Base-by-base conservation (phyloP, 2,329 filamentous ascomycete species). In the Cordyceps militaris region DNA sequence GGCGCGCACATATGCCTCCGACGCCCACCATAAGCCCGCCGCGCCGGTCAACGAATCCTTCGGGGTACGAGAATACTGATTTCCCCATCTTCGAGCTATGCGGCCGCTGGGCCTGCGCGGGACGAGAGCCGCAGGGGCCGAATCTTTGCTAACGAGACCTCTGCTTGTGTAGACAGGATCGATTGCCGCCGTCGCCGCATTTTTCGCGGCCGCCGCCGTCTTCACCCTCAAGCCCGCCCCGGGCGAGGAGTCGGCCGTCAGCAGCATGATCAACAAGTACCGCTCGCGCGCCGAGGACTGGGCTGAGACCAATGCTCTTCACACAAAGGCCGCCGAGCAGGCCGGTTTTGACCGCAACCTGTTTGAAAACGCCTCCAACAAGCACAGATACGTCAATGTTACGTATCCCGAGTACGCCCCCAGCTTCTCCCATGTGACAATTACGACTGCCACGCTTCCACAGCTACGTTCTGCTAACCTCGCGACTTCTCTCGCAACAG, bases 311-410 rank as follows among this genome's bases (percentile, higher is more conserved):
- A 83, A 82, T 67, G 68, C 74, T 28, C 67, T 81, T 56, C 79
- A 79, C 69, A 79, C 78, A 42, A 74, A 75, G 57, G 69, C 76
- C 23, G 65, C 79, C 62, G 77, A 84, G 67, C 79, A 83, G 72
- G 81, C 81, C 46, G 79, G 78, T 44, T 78, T 74, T 66, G 81
- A 84, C 71, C 79, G 76, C 66, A 79, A 82, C 63, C 73, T 84
- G 53, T 77, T 84, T 63, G 68, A 75, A 63, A 73, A 78, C 63
- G 71, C 69, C 56, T 69, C 67, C 36, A 66, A 71, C 63, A 74
- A 74, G 67, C 75, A 74, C 67, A 67, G 66, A 62, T 74, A 74
- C 63, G 70, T 80, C 63, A 79, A 84, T 61, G 74, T 84, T 63
- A 75, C 76, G 63, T 82, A 71, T 62, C 81, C 81, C 46, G 82